Evolutionary conservation across 1,139 yeast species (phyloP), one percentile per base, ranked within the genome.

Genomic region (Magnusiomyces suaveolens): DNA sequence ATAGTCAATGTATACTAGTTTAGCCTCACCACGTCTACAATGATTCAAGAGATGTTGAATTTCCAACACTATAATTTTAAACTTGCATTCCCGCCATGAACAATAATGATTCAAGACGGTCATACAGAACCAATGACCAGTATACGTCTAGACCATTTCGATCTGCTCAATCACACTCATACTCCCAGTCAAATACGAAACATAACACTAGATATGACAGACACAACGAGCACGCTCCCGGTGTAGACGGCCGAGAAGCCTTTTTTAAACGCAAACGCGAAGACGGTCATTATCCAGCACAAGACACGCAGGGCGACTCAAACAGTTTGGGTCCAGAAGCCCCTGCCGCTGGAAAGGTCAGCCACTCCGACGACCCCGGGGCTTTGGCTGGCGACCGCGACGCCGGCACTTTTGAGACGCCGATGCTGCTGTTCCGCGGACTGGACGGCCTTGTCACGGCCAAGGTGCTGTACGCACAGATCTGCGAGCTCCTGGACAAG

Each of bases 331-430:
- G 24, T 16, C 47, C 2, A 14, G 10, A 43, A 24, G 23, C 12
- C 14, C n/a, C n/a, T n/a, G n/a, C n/a, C n/a, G n/a, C 24, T 20
- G 47, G 47, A 4, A 23, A 23, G 16, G 18, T 43, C 24, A 2
- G 47, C 21, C 32, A 24, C 4, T 43, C 47, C 3, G 14, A 43
- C 4, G 47, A 43, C 4, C 25, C 25, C 14, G 24, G 12, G 12
- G 47, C 18, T 16, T 14, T 43, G 20, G 18, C 32, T 18, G 57
- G 57, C 2, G 21, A 49, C 1, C 16, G 54, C 10, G 54, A 55
- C 24, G 50, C 52, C 50, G 55, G 57, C 39, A 51, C 50, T 12
- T 43, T 38, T 14, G 51, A 54, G 14, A 55, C 57, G 10, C 46
- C 55, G 3, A 26, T 55, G 32, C 43, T 55, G 43, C 29, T 55